Base-by-base conservation (phyloP, 1,284 basidiomycete species). In the Ustanciosporium gigantosporum region DNA sequence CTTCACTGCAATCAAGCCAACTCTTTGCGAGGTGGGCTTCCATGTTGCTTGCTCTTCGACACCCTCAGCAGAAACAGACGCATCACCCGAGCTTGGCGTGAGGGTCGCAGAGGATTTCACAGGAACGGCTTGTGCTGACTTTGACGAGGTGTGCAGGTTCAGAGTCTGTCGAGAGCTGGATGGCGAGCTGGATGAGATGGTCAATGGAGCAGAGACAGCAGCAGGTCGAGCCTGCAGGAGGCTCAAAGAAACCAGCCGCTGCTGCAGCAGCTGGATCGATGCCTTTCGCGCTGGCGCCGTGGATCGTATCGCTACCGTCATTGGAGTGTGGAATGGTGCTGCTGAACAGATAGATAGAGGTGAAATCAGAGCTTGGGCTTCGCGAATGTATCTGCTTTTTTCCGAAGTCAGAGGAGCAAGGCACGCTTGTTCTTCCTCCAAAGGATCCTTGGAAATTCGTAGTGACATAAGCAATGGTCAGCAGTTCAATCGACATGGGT, bases 1-100 rank as follows among this genome's bases (percentile, higher is more conserved):
- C 82, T 99, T 99, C 51, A 88, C 84, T 19, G 91, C 93, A 76
- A 99, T 88, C 55, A 97, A 82, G 9, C 93, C 97, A 15, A 85
- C 85, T 35, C 87, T 87, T 64, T 89, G 84, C 4, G 91, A 92
- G 45, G 84, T 83, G 25, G 94, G 89, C 17, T 87, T 87, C 93
- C 93, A 97, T 36, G 42, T 46, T 14, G 25, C 17, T 4, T 21
- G 15, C 34, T 57, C 37, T 11, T 32, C 25, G 17, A 57, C 17
- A 35, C 37, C 16, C 15, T 44, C 34, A 29, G 41, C 1, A 32
- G 44, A 34, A 19, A 36, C 20, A 11, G 40, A 37, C 3, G 48
- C 37, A 3, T 42, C 24, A 27, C 43, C 17, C 3, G 41, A 11
- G 24, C 44, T 5, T 8, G 49, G 31, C 5, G 35, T 13, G 36